Percentiles rank a stretch among this genome's conserved stretches.
Evolutionary conservation across 805 yeast genomes (phyloP).

Genomic region (Candida khao-thaluensis): DNA sequence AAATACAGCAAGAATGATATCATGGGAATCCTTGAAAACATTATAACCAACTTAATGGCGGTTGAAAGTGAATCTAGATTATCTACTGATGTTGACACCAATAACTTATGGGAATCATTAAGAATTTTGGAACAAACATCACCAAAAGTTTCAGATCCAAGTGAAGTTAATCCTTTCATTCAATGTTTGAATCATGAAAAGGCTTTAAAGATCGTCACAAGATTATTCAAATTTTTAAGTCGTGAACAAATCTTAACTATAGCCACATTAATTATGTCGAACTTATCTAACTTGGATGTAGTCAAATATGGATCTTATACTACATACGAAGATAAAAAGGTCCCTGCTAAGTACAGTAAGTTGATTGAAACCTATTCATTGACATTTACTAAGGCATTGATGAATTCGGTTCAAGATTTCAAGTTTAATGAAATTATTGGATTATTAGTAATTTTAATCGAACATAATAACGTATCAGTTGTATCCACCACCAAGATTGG

Average conservation of each 20-base stretch:
- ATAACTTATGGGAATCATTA: slow-evolving; percentile 71
- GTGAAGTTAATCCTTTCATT: slow-evolving; percentile 72
- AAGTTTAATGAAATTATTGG: slow-evolving; percentile 77
- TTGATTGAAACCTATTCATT: slow-evolving; percentile 76
- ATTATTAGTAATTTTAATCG: slow-evolving; percentile 65
- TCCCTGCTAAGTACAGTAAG: slow-evolving; percentile 54
- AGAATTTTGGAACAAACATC: slow-evolving; percentile 64
- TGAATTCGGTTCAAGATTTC: slow-evolving; percentile 79
- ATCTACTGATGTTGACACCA: slow-evolving; percentile 34
- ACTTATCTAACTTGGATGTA: slow-evolving; percentile 76
- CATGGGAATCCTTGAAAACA: slow-evolving; percentile 71
- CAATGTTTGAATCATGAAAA: slow-evolving; percentile 81
- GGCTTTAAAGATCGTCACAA: slow-evolving; percentile 84
- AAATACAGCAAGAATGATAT: slow-evolving; percentile 42
- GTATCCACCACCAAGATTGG: slow-evolving; percentile 76
- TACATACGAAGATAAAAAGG: slow-evolving; percentile 48
- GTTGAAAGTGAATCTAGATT: slow-evolving; percentile 63
- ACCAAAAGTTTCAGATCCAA: slow-evolving; percentile 48
- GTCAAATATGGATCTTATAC: slow-evolving; percentile 77
- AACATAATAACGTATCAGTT: slow-evolving; percentile 68
- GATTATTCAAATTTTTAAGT: slow-evolving; percentile 79
- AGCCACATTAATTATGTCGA: slow-evolving; percentile 74
- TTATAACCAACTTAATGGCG: slow-evolving; percentile 72
- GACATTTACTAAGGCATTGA: slow-evolving; percentile 79
- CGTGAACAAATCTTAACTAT: slow-evolving; percentile 75